Conservation (phyloP, 2,329 filamentous ascomycete genomes). For the Stachybotrys echinatus region DNA sequence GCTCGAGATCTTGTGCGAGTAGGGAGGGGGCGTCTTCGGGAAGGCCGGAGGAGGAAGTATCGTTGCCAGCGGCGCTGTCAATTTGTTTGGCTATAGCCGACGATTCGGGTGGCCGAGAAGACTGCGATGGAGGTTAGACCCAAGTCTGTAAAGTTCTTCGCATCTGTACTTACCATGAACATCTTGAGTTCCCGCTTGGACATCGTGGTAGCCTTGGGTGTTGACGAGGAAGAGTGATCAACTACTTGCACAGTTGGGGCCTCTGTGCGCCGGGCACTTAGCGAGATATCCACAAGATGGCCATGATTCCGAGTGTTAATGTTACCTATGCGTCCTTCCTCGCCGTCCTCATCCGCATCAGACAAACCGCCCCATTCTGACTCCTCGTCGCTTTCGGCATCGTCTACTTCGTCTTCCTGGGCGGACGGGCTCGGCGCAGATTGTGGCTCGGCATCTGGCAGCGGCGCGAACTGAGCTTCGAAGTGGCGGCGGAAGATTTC, state of each 20-base stretch:
- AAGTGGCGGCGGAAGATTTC: constrained; percentile 81
- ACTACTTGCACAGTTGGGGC: constrained; percentile 50
- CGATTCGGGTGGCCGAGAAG: constrained; percentile 44
- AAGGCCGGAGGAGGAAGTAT: constrained; percentile 21
- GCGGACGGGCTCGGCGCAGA: neutral
- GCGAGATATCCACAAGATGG: neutral
- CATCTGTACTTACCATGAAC: constrained; percentile 57
- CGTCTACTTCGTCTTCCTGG: constrained; percentile 20
- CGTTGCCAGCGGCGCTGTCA: constrained; percentile 14
- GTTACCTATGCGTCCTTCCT: constrained; percentile 6
- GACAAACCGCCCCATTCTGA: constrained; percentile 23
- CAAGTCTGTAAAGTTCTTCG: neutral
- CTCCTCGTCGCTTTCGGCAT: constrained; percentile 10
- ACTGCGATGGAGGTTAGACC: constrained; percentile 19
- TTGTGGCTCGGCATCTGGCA: constrained; percentile 34
- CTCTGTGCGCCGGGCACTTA: constrained; percentile 10
- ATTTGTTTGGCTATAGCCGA: constrained; percentile 11
- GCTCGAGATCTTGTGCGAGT: constrained; percentile 84
- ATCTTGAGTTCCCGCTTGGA: constrained; percentile 68
- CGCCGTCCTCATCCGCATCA: constrained; percentile 15
- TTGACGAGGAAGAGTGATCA: constrained; percentile 46
- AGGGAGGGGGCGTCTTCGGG: constrained; percentile 61
- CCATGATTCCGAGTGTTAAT: neutral
- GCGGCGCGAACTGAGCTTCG: constrained; percentile 78
- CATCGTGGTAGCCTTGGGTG: constrained; percentile 38